phyloP scores from a whole-genome alignment of 257 asterid species.

The Solanum peruvianum region DNA sequence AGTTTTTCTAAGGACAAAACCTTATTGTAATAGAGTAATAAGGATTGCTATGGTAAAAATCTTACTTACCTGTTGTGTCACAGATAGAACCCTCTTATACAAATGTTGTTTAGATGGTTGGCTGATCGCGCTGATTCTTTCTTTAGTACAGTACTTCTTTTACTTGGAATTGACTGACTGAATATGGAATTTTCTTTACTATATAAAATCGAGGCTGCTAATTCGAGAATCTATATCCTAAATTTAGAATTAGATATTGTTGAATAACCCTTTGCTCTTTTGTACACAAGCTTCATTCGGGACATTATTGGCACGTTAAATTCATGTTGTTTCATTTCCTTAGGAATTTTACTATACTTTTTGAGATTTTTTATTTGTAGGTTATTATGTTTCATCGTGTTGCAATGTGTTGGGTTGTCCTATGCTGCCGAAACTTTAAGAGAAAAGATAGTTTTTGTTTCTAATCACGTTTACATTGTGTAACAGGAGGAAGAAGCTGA shows the following conservation, averaged over 20 bases:
- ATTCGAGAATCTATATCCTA: background rate
- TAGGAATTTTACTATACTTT: background rate
- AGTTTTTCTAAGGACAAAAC: background rate
- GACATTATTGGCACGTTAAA: background rate
- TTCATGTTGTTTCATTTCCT: background rate
- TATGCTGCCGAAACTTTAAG: background rate
- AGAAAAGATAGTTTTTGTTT: background rate
- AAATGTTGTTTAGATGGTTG: background rate
- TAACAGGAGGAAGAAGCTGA: conserved; percentile 52
- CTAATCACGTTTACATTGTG: background rate
- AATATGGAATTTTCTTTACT: background rate
- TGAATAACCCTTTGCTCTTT: background rate
- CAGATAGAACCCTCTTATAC: no score
- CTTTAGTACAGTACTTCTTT: background rate
- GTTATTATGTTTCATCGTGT: background rate
- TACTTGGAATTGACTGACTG: background rate
- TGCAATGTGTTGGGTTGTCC: background rate
- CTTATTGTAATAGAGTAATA: background rate
- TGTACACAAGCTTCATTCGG: background rate
- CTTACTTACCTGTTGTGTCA: background rate
- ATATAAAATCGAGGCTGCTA: background rate
- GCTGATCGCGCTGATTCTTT: background rate
- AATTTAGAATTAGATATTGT: background rate
- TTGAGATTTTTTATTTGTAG: background rate
- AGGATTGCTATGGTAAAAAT: background rate